These are phyloP conservation scores for Lactarius trivialis DNA, from an alignment of 768 basidiomycete species.

Conservation along the genomic window DNA sequence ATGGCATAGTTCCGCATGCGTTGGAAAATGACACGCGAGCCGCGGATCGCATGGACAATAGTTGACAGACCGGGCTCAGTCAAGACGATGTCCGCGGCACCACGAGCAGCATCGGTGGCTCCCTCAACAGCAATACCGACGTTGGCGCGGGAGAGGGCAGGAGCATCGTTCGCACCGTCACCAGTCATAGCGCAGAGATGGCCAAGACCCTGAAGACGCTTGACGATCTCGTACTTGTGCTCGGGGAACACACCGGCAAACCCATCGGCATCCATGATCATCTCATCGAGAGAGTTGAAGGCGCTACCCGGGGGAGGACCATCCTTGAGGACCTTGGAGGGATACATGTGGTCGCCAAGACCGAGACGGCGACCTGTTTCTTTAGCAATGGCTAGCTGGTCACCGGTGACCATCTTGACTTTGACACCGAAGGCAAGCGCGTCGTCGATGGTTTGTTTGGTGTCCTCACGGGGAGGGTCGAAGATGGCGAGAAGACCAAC, in stretches of 20 bases:
- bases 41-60: slow-evolving; percentile 97
- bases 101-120: slow-evolving; percentile 97
- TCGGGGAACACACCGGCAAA: slow-evolving; percentile 99
- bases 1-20: slow-evolving; percentile 99
- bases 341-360: slow-evolving; percentile 98
- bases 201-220: slow-evolving; percentile 92
- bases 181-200: slow-evolving; percentile 99
- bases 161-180: slow-evolving; percentile 98
- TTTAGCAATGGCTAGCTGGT: slow-evolving; percentile 99
- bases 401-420: slow-evolving; percentile 99
- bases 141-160: slow-evolving; percentile 95
- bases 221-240: slow-evolving; percentile 99
- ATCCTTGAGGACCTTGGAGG: slow-evolving; percentile 97
- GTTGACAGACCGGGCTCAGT: slow-evolving; percentile 98
- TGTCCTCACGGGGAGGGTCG: slow-evolving; percentile 96
- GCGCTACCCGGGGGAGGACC: slow-evolving; percentile 85
- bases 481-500: slow-evolving; percentile 97
- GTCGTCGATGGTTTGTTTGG: slow-evolving; percentile 98
- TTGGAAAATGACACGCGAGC: slow-evolving; percentile 98
- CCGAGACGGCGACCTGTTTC: slow-evolving; percentile 98
- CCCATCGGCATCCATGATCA: slow-evolving; percentile 99
- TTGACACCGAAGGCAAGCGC: slow-evolving; percentile 92
- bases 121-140: slow-evolving; percentile 99
- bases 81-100: slow-evolving; percentile 96
- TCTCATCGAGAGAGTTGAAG: slow-evolving; percentile 83